phyloP scores from a whole-genome alignment of 2,329 filamentous ascomycete species.

The Fusarium annulatum region DNA sequence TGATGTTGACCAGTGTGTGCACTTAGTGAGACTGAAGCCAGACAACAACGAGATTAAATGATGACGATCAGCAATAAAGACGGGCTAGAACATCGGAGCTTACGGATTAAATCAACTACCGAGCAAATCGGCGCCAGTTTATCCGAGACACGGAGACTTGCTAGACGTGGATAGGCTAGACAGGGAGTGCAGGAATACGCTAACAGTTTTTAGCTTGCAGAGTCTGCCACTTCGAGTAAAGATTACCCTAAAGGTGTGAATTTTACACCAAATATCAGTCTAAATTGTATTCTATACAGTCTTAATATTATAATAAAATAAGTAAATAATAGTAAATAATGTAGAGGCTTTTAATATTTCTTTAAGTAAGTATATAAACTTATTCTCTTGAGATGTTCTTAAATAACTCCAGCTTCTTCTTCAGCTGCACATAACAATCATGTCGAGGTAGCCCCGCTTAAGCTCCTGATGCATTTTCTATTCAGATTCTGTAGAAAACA shows the following conservation, averaged over 20 bases:
- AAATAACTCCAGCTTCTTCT: no score
- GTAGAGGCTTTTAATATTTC: no score
- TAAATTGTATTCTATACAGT: accelerated
- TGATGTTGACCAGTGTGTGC: neutral
- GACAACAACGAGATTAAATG: neutral
- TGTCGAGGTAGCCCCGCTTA: no score
- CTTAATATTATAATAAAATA: accelerated
- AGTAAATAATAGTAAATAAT: accelerated
- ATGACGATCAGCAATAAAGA: neutral
- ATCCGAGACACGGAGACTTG: neutral
- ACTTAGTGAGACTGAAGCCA: neutral
- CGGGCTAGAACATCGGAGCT: neutral
- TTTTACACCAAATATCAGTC: accelerated
- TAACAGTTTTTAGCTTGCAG: neutral
- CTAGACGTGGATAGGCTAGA: no score
- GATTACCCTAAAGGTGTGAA: neutral
- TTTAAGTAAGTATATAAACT: no score
- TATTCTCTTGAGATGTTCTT: no score
- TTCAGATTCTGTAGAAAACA: no score
- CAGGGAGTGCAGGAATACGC: neutral
- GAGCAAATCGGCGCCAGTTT: accelerated
- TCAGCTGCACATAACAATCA: accelerated
- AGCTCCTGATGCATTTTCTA: no score
- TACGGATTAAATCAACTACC: neutral
- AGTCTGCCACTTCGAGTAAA: accelerated